A percentile compares a stretch with the other conserved stretches of the same genome.
These are phyloP conservation scores for Stylosanthes scabra DNA, from an alignment of 331 rosid species.

Conservation along the genomic window DNA sequence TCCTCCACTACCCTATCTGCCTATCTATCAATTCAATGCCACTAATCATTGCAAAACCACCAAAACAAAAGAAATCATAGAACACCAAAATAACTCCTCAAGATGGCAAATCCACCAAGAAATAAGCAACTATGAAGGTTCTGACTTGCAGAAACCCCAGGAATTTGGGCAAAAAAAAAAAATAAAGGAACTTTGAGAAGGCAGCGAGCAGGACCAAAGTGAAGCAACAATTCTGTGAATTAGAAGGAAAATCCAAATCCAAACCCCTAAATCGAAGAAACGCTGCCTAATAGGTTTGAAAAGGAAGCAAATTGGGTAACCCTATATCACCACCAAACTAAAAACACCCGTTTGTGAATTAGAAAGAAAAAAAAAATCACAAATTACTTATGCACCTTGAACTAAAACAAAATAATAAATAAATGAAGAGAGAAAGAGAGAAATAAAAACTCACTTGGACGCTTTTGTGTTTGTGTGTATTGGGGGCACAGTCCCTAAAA, in stretches of 20 bases:
- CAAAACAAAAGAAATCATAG: slow-evolving; percentile 28
- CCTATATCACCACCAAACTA: slow-evolving; percentile 46
- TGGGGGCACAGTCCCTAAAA: slow-evolving; percentile 38
- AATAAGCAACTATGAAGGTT: slow-evolving; percentile 23
- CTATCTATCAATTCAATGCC: slow-evolving; percentile 19
- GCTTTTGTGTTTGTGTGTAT: slow-evolving; percentile 12
- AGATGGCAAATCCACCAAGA: slow-evolving; percentile 32
- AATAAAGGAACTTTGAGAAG: slow-evolving; percentile 27
- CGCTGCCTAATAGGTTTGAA: slow-evolving; percentile 19
- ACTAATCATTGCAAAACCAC: neutral
- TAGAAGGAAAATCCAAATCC: slow-evolving; percentile 31
- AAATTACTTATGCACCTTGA: neutral
- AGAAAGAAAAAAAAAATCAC: slow-evolving; percentile 15
- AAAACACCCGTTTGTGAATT: slow-evolving; percentile 40
- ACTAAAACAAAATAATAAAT: neutral
- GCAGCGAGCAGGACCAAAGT: slow-evolving; percentile 35
- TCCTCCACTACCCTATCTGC: slow-evolving; percentile 11
- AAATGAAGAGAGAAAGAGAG: neutral
- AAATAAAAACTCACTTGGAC: slow-evolving; percentile 31
- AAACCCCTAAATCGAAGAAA: slow-evolving; percentile 46
- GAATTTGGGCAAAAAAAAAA: slow-evolving; percentile 19
- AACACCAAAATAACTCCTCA: slow-evolving; percentile 20
- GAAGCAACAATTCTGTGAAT: slow-evolving; percentile 36
- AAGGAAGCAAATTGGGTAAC: slow-evolving; percentile 43
- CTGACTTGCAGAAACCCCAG: slow-evolving; percentile 5